Conservation (phyloP, 805 yeast species). For the Pichia deserticola region DNA sequence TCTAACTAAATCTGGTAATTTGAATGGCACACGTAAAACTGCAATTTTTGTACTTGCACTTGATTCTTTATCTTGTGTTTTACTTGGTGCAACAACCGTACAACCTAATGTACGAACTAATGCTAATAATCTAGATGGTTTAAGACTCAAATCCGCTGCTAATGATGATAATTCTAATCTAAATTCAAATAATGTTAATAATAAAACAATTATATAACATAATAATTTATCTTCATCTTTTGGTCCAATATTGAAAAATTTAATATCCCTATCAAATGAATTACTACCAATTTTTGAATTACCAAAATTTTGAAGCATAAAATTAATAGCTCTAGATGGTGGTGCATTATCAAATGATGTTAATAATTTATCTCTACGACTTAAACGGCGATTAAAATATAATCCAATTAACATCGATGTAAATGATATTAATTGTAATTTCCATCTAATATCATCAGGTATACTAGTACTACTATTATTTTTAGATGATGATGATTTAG, state of each 20-base stretch:
- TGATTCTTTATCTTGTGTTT: constrained; percentile 63
- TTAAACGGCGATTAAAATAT: constrained; percentile 62
- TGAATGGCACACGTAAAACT: constrained; percentile 77
- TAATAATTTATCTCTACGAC: constrained; percentile 49
- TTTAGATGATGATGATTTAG: not conserved
- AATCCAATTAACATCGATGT: constrained; percentile 75
- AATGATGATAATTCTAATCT: constrained; percentile 70
- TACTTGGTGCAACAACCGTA: constrained; percentile 59
- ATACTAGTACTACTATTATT: not conserved
- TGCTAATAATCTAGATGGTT: constrained; percentile 62
- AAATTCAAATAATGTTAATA: constrained; percentile 71
- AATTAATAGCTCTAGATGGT: constrained; percentile 64
- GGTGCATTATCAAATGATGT: constrained; percentile 68
- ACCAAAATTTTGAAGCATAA: constrained; percentile 66
- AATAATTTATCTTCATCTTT: constrained; percentile 79
- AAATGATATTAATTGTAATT: constrained; percentile 68
- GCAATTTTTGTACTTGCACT: constrained; percentile 66
- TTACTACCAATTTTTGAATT: constrained; percentile 56
- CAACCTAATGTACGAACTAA: constrained; percentile 83
- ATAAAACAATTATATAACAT: constrained; percentile 65
- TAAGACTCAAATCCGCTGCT: constrained; percentile 76
- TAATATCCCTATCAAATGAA: constrained; percentile 18
- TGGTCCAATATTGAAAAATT: constrained; percentile 79
- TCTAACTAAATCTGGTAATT: constrained; percentile 53
- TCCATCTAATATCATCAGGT: constrained; percentile 30